Conservation (phyloP, 495 filamentous ascomycete species). For the Talaromyces proteolyticus region DNA sequence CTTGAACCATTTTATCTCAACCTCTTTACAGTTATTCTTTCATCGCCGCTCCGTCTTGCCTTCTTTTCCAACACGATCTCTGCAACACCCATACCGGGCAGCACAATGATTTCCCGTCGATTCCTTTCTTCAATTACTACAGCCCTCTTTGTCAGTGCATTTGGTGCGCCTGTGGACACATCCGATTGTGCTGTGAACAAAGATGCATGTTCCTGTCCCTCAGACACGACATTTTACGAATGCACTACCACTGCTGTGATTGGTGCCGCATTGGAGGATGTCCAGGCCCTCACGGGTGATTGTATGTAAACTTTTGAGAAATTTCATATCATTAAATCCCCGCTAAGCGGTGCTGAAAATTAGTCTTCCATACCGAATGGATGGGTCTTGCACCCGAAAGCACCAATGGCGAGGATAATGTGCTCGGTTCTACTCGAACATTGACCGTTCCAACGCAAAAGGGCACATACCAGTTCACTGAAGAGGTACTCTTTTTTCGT, state of each 20-base stretch:
- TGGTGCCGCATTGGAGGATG: neutral
- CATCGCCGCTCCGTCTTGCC: neutral
- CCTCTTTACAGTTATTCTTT: neutral
- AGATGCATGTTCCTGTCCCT: neutral
- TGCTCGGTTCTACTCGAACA: neutral
- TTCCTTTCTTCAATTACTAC: neutral
- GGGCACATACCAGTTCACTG: neutral
- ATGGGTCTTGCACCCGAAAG: neutral
- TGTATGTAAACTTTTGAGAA: neutral
- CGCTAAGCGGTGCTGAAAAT: neutral
- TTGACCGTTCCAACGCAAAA: neutral
- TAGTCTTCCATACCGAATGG: neutral
- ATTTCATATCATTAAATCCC: neutral
- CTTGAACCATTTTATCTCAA: neutral
- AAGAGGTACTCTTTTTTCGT: neutral
- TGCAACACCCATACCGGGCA: neutral
- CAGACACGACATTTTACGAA: neutral
- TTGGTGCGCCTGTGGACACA: neutral
- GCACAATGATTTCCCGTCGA: neutral
- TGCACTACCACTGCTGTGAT: slow-evolving; percentile 1
- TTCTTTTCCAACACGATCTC: neutral
- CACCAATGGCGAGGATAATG: neutral
- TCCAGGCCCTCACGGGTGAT: neutral
- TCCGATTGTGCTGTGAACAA: neutral
- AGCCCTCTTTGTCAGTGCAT: neutral